A percentile compares a stretch with the other conserved stretches of the same genome.
phyloP scores from a whole-genome alignment of 768 basidiomycete species.

The Strobilomyces dryophilus region DNA sequence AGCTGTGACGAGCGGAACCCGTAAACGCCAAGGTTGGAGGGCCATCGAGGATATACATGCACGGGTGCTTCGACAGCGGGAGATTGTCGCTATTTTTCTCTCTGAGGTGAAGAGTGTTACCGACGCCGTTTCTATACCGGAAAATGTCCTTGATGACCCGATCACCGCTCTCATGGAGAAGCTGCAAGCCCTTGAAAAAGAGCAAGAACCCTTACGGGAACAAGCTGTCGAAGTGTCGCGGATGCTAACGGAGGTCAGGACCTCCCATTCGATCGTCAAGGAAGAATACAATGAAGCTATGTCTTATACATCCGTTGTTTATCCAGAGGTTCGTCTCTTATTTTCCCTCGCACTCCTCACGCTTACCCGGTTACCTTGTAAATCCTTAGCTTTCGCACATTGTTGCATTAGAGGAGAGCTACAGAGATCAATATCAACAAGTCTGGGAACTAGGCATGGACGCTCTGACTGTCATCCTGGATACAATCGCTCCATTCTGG shows the following conservation, averaged over 20 bases:
- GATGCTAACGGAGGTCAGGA: conserved; percentile 50
- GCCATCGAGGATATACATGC: conserved; percentile 74
- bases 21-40: conserved; percentile 58
- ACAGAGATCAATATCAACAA: conserved; percentile 75
- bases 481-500: conserved; percentile 78
- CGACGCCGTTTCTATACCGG: conserved; percentile 14
- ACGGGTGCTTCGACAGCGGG: conserved; percentile 58
- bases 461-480: conserved; percentile 67
- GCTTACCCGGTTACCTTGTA: conserved; percentile 9
- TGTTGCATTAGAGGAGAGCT: conserved; percentile 70
- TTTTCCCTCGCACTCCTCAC: not conserved
- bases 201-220: conserved; percentile 40
- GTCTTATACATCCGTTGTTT: conserved; percentile 67
- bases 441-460: conserved; percentile 82
- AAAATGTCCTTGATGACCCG: conserved; percentile 51
- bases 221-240: conserved; percentile 49
- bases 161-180: conserved; percentile 47
- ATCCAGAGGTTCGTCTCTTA: conserved; percentile 59
- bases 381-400: conserved; percentile 58
- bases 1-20: conserved; percentile 64
- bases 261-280: conserved; percentile 54
- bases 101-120: conserved; percentile 9
- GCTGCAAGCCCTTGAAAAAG: conserved; percentile 46
- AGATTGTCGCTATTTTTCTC: conserved; percentile 48
- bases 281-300: conserved; percentile 59